phyloP scores from a whole-genome alignment of 2,329 filamentous ascomycete genomes.

The Colletotrichum kahawae region DNA sequence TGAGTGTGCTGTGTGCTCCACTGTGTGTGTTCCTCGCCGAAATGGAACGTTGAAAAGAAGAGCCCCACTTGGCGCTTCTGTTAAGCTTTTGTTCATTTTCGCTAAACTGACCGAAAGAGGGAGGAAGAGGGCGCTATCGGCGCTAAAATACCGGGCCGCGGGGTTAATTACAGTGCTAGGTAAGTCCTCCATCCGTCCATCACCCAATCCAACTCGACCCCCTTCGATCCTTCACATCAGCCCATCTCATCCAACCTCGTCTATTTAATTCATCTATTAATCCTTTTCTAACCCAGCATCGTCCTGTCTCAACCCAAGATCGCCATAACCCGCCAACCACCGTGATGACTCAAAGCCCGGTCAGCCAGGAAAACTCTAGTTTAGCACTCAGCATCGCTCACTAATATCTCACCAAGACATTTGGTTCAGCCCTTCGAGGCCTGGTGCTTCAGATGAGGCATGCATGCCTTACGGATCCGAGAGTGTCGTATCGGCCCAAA shows the following conservation, averaged over 20 bases:
- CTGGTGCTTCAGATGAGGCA: not conserved
- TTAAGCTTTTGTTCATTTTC: not conserved
- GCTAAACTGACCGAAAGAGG: not conserved
- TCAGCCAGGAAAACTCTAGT: not conserved
- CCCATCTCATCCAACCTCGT: not conserved
- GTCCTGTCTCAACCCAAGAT: not conserved
- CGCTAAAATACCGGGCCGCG: not conserved
- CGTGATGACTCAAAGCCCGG: not conserved
- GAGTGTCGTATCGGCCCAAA: not conserved
- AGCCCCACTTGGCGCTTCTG: not conserved
- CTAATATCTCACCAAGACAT: not conserved
- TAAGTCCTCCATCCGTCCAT: not conserved
- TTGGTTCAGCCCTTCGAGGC: not conserved
- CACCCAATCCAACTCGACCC: not conserved
- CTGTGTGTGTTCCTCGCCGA: not conserved
- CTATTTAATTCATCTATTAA: not conserved
- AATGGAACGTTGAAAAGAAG: not conserved
- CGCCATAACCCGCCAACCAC: not conserved
- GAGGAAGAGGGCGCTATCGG: not conserved
- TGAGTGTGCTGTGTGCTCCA: too few relatives aligned
- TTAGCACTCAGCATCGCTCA: not conserved
- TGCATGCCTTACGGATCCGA: not conserved
- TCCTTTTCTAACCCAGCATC: not conserved
- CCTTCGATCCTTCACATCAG: not conserved
- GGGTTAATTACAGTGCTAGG: not conserved